A percentile compares a stretch with the other conserved stretches of the same genome.
Evolutionary conservation across 1,284 basidiomycete genomes (phyloP).

Genomic region (Trichosporon coremiiforme): DNA sequence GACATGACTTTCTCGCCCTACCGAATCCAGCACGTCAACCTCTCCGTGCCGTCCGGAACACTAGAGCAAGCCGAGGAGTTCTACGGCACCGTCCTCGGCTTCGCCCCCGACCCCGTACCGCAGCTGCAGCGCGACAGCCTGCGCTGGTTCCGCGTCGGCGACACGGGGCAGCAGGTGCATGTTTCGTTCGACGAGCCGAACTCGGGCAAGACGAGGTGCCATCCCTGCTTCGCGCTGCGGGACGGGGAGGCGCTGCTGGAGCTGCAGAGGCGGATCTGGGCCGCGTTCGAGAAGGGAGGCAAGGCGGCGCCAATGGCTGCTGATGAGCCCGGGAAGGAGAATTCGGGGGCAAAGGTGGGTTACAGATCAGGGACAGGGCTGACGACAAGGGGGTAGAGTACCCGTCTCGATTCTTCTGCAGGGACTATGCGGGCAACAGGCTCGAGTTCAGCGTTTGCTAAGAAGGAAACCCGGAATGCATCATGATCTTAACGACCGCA

Average conservation of each 20-base stretch:
- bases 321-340: slow-evolving; percentile 48
- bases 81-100: slow-evolving; percentile 49
- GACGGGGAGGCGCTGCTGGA: slow-evolving; percentile 39
- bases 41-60: slow-evolving; percentile 46
- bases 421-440: slow-evolving; percentile 53
- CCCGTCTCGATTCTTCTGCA: slow-evolving; percentile 51
- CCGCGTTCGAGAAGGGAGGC: slow-evolving; percentile 34
- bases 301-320: slow-evolving; percentile 39
- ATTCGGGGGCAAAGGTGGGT: slow-evolving; percentile 47
- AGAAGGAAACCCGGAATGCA: neutral
- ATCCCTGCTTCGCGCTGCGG: slow-evolving; percentile 50
- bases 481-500: neutral
- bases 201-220: slow-evolving; percentile 38
- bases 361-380: slow-evolving; percentile 7
- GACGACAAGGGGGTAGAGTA: slow-evolving; percentile 48
- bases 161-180: slow-evolving; percentile 50
- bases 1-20: slow-evolving; percentile 4
- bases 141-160: slow-evolving; percentile 45
- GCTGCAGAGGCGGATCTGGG: slow-evolving; percentile 48
- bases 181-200: slow-evolving; percentile 38
- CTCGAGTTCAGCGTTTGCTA: slow-evolving; percentile 44
- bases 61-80: slow-evolving; percentile 51
- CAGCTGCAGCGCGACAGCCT: slow-evolving; percentile 41
- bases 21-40: slow-evolving; percentile 52
- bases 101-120: slow-evolving; percentile 48